phyloP scores from a whole-genome alignment of 108 stramenopile species.

The Nitzschia sp. region DNA sequence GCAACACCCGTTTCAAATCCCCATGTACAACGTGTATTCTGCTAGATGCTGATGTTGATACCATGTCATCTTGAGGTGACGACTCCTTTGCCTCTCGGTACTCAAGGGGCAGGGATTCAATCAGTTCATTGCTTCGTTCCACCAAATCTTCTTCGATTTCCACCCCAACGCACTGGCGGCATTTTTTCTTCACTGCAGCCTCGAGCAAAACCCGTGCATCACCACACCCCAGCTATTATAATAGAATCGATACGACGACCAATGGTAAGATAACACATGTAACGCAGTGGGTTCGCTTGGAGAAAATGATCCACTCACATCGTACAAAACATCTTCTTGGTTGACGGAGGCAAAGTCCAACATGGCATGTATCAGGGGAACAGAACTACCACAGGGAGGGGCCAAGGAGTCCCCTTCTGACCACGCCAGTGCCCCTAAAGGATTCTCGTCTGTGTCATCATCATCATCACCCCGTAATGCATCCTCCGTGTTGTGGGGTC shows the following conservation, averaged over 20 bases:
- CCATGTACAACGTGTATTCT: constrained; percentile 12
- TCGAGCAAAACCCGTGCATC: constrained; percentile 64
- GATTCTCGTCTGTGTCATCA: constrained; percentile 25
- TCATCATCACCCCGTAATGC: not conserved
- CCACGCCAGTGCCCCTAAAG: constrained; percentile 25
- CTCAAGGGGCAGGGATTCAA: not conserved
- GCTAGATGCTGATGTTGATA: not conserved
- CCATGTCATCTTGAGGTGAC: not conserved
- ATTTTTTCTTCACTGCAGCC: constrained; percentile 37
- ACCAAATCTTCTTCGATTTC: constrained; percentile 35
- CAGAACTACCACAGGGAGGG: constrained; percentile 38
- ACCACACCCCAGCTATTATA: constrained; percentile 58
- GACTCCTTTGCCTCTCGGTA: not conserved
- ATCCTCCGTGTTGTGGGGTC: not conserved
- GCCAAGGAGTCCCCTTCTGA: constrained; percentile 46
- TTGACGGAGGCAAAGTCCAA: constrained; percentile 23
- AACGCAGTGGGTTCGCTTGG: no score
- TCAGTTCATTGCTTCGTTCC: not conserved
- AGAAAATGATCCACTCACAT: no score
- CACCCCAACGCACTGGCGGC: constrained; percentile 28
- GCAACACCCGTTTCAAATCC: constrained; percentile 29
- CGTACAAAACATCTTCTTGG: constrained; percentile 57
- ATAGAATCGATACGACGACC: not conserved
- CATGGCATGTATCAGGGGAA: constrained; percentile 25
- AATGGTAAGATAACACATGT: not conserved